Conservation (phyloP, 2,329 filamentous ascomycete species). For the Aureobasidium musti region DNA sequence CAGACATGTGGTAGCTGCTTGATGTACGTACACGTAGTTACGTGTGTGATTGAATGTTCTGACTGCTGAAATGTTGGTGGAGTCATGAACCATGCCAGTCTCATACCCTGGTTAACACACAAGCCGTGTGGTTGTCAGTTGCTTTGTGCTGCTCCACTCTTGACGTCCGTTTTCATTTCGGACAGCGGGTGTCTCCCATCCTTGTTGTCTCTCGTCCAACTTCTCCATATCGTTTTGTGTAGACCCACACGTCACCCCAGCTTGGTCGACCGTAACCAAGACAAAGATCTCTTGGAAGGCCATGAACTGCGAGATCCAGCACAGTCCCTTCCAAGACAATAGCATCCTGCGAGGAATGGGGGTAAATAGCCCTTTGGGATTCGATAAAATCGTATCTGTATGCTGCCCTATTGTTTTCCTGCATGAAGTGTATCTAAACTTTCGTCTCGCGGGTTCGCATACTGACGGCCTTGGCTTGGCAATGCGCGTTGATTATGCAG, state of each 20-base stretch:
- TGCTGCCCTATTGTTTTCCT: constrained; percentile 22
- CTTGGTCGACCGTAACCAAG: neutral
- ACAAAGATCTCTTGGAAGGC: neutral
- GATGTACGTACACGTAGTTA: constrained; percentile 6
- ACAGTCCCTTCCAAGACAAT: constrained; percentile 10
- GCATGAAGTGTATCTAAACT: neutral
- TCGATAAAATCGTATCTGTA: constrained; percentile 1
- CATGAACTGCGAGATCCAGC: neutral
- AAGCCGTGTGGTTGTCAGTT: constrained; percentile 13
- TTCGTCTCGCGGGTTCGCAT: constrained; percentile 13
- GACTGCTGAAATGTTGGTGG: constrained; percentile 1
- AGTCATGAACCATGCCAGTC: constrained; percentile 8
- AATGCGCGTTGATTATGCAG: constrained; percentile 20
- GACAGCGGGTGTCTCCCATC: neutral
- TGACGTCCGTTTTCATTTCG: neutral
- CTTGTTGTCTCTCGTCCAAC: neutral
- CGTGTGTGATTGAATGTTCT: neutral
- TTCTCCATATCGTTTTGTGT: constrained; percentile 6
- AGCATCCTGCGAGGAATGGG: neutral
- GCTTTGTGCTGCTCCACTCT: constrained; percentile 3
- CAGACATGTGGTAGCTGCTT: neutral
- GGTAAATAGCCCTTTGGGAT: neutral
- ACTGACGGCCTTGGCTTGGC: constrained; percentile 18
- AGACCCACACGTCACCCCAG: neutral
- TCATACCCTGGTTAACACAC: constrained; percentile 17